These are phyloP conservation scores for Exophiala aquamarina DNA, from an alignment of 2,329 filamentous ascomycete species.

Conservation along the genomic window DNA sequence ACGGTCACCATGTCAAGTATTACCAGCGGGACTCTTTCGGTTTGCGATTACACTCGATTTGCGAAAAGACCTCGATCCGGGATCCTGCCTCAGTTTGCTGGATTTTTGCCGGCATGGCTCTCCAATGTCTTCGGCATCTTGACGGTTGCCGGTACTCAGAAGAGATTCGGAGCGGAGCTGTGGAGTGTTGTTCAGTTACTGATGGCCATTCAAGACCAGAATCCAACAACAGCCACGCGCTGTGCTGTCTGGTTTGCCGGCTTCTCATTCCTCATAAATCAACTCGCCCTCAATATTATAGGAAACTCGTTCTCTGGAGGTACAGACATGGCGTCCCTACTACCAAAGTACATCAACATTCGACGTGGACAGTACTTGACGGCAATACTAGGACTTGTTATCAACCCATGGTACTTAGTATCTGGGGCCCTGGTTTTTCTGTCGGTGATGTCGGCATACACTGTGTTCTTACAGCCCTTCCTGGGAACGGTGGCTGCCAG, in stretches of 20 bases:
- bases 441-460: constrained; percentile 46
- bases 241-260: not conserved
- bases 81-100: not conserved
- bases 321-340: constrained; percentile 55
- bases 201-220: constrained; percentile 7
- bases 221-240: constrained; percentile 40
- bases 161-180: constrained; percentile 1
- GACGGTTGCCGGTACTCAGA: constrained; percentile 4
- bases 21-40: constrained; percentile 1
- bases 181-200: constrained; percentile 6
- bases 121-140: constrained; percentile 6
- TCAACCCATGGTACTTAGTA: constrained; percentile 54
- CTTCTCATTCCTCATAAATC: not conserved
- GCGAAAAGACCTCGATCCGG: not conserved
- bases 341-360: constrained; percentile 56
- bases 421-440: constrained; percentile 47
- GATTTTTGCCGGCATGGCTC: constrained; percentile 5
- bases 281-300: not conserved
- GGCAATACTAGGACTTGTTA: constrained; percentile 43
- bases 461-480: constrained; percentile 47
- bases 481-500: constrained; percentile 30
- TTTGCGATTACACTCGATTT: constrained; percentile 7
- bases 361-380: constrained; percentile 52
- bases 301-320: constrained; percentile 50
- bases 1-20: constrained; percentile 9